Conservation (phyloP, 148 eudicot species). For the Rheum nobile region DNA sequence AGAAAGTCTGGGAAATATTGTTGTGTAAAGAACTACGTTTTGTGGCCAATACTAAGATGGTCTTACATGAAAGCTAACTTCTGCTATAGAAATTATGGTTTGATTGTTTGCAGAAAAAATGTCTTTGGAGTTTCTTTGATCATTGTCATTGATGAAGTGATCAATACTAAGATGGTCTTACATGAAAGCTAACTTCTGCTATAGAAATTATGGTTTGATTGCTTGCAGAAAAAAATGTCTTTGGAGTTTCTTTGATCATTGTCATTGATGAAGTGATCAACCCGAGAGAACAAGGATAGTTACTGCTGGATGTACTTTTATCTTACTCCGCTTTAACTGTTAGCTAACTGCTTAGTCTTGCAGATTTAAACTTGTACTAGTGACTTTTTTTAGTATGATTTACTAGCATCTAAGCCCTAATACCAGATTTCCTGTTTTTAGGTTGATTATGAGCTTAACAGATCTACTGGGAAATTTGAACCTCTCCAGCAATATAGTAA, state of each 20-base stretch:
- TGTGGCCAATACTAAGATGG: not conserved
- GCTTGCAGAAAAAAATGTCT: not conserved
- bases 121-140: not conserved
- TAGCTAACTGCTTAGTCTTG: not conserved
- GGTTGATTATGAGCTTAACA: conserved; percentile 71
- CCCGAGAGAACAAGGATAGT: not conserved
- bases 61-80: not conserved
- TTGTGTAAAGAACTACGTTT: not conserved
- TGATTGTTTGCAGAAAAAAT: not conserved
- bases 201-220: not conserved
- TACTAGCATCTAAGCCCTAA: not conserved
- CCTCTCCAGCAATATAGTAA: conserved; percentile 21
- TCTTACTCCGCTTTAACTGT: not conserved
- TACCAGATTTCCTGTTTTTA: conserved; percentile 12
- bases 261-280: not conserved
- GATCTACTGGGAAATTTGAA: conserved; percentile 30
- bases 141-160: not conserved
- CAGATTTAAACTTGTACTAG: not conserved
- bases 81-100: not conserved
- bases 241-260: not conserved
- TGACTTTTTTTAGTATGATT: not conserved
- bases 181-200: not conserved
- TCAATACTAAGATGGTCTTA: too few relatives aligned
- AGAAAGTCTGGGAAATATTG: not conserved
- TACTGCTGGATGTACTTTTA: not conserved